Percentiles rank a stretch among this genome's conserved stretches.
These are phyloP conservation scores for Persicaria maculosa DNA, from an alignment of 148 eudicot genomes.

Conservation along the genomic window DNA sequence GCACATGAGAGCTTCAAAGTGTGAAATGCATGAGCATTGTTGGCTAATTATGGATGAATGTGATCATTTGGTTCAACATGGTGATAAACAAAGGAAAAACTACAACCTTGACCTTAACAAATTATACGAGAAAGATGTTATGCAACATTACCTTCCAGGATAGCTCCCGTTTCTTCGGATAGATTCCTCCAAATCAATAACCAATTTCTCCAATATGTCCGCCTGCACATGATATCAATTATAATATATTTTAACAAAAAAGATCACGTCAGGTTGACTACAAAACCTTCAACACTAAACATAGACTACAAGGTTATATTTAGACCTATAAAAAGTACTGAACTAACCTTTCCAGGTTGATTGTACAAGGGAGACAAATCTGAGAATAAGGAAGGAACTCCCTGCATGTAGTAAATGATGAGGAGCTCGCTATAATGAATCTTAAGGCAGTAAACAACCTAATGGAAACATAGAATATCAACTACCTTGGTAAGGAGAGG, in stretches of 20 bases:
- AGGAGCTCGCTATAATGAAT: constrained; percentile 11
- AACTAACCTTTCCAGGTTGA: constrained; percentile 88
- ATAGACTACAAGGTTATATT: not conserved
- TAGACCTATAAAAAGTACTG: too few relatives aligned
- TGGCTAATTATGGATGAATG: too few relatives aligned
- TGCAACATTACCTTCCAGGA: constrained; percentile 60
- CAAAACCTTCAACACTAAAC: not conserved
- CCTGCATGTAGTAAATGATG: constrained; percentile 43
- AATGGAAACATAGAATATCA: constrained; percentile 8
- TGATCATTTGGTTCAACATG: too few relatives aligned
- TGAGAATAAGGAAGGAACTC: constrained; percentile 93
- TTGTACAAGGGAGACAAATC: constrained; percentile 95
- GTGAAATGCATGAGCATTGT: too few relatives aligned
- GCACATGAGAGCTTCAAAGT: too few relatives aligned
- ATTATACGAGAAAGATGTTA: too few relatives aligned
- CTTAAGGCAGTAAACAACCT: constrained; percentile 6
- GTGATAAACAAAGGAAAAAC: not conserved
- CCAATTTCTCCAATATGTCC: constrained; percentile 64
- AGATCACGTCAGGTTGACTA: not conserved
- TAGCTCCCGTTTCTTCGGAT: constrained; percentile 60
- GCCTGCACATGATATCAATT: constrained; percentile 38
- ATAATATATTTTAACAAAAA: not conserved
- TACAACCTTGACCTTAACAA: not conserved
- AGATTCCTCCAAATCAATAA: constrained; percentile 67
- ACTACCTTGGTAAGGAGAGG: constrained; percentile 88